Evolutionary conservation across 75 land plant genomes (phyloP), one percentile per base, ranked within the genome.

Genomic region (Sequoia sempervirens): DNA sequence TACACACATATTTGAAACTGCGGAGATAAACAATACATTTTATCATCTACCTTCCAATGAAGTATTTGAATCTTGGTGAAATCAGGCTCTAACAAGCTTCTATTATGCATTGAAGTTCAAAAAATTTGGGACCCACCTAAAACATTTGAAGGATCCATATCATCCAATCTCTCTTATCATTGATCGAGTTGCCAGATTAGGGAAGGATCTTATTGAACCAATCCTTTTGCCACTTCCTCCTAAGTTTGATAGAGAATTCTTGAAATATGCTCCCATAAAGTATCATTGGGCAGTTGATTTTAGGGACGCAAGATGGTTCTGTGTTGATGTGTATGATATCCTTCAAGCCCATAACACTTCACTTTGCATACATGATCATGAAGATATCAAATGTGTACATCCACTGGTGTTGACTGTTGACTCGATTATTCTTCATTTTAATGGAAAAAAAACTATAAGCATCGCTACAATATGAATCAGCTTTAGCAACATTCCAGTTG

Each of bases 191-290:
- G 50, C 68, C 18, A 74, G 81, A 53, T 61, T 87, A 36, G 86
- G 82, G 32, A 14, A 85, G 5, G 36, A 81, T 36, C 52, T 66
- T 47, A 15, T 43, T 81, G 88, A 86, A 68, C 88, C 88, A 50
- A 81, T 87, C 70, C 86, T 87, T 69, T 86, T 87, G 41, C 84
- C 85, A 86, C 85, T 87, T 47, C 88, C 88, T 58, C 86, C 88
- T 5, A 87, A 85, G 43, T 87, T 87, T 75, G 61, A 87, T 43
- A 54, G 40, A 46, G 56, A 75, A 15, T 87, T 85, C 76, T 61
- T 87, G 68, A 66, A 87, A 26, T 72, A 23, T 43, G 69, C 82
- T 30, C 88, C 88, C 47, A 56, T 37, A 53, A 32, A 46, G 38
- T 75, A 84, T 85, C 83, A 86, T 52, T 87, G 88, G 88, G 88